Conservation (phyloP, 1,284 basidiomycete species). For the Sparassis latifolia region DNA sequence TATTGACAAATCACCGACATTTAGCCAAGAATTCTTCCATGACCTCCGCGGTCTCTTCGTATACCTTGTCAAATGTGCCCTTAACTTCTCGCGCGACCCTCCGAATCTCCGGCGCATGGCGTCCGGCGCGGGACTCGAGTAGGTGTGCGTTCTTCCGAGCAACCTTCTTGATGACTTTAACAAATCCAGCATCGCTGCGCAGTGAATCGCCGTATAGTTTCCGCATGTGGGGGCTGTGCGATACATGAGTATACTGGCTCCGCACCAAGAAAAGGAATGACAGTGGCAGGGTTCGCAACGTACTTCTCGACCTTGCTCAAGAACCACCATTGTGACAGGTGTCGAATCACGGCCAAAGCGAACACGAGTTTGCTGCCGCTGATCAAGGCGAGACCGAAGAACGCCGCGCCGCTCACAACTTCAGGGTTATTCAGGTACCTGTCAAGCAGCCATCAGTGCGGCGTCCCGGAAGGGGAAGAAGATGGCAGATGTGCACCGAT, state of each 20-base stretch:
- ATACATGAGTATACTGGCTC: conserved; percentile 1
- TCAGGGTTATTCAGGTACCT: conserved; percentile 95
- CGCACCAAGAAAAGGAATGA: conserved; percentile 1
- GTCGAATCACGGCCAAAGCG: conserved; percentile 77
- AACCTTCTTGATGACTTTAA: conserved; percentile 92
- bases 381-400: conserved; percentile 90
- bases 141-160: conserved; percentile 76
- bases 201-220: conserved; percentile 91
- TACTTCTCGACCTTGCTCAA: conserved; percentile 83
- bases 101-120: conserved; percentile 70
- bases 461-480: not conserved
- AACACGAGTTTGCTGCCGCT: conserved; percentile 87
- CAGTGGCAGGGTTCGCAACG: conserved; percentile 21
- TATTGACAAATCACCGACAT: conserved; percentile 46
- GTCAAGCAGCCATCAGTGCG: not conserved
- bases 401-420: conserved; percentile 91
- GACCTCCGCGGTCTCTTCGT: conserved; percentile 84
- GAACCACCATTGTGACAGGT: conserved; percentile 91
- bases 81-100: conserved; percentile 85
- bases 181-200: conserved; percentile 92
- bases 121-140: conserved; percentile 59
- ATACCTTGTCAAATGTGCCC: conserved; percentile 92
- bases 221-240: conserved; percentile 87
- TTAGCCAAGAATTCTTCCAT: conserved; percentile 91
- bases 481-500: conserved; percentile 48